A percentile compares a stretch with the other conserved stretches of the same genome.
These are phyloP conservation scores for Pseudofabraea citricarpa DNA, from an alignment of 2,329 filamentous ascomycete genomes.

Conservation along the genomic window DNA sequence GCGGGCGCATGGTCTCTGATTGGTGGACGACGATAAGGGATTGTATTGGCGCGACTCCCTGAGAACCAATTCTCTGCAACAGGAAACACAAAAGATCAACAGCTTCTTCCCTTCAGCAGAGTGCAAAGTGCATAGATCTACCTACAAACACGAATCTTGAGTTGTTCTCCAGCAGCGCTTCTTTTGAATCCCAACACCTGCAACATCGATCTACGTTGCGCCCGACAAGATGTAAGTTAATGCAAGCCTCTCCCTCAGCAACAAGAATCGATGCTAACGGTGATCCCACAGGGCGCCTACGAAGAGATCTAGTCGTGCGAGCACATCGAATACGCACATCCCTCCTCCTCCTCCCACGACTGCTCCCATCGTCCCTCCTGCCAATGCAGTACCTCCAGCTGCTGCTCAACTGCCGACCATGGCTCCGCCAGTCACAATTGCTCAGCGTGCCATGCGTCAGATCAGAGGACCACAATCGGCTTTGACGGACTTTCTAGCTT, in stretches of 20 bases:
- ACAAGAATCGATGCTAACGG: not conserved
- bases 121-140: not conserved
- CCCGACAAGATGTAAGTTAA: not conserved
- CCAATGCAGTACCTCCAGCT: slow-evolving; percentile 4
- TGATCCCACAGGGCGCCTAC: not conserved
- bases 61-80: not conserved
- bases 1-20: not conserved
- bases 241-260: no score
- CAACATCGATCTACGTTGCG: not conserved
- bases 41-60: not conserved
- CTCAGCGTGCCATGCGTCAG: slow-evolving; percentile 12
- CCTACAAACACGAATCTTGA: not conserved
- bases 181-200: no score
- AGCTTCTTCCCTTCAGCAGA: not conserved
- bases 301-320: not conserved
- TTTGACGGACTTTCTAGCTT: slow-evolving; percentile 63
- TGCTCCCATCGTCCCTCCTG: no score
- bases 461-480: slow-evolving; percentile 48
- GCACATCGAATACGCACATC: not conserved
- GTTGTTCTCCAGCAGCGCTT: not conserved
- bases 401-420: slow-evolving; percentile 3
- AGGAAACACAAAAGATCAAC: not conserved
- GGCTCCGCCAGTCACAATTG: not conserved
- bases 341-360: no score
- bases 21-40: not conserved